Conservation (phyloP, 257 asterid species). For the Scutellaria minor region DNA sequence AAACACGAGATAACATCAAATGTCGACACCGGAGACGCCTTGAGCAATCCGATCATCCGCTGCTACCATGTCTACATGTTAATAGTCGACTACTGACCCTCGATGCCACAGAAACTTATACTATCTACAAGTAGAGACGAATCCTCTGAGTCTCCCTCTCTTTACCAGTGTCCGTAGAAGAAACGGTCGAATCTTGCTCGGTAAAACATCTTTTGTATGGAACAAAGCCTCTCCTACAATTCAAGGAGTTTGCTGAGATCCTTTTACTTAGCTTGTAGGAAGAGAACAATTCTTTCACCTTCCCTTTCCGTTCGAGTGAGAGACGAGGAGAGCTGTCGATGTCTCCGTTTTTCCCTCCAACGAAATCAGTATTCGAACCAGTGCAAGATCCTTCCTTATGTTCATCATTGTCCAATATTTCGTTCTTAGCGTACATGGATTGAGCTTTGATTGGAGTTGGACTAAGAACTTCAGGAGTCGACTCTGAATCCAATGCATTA, state of each 20-base stretch:
- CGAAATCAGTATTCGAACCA: constrained; percentile 51
- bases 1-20: constrained; percentile 11
- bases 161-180: constrained; percentile 41
- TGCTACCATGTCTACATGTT: constrained; percentile 28
- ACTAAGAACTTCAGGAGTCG: constrained; percentile 48
- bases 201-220: constrained; percentile 81
- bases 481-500: constrained; percentile 29
- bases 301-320: constrained; percentile 20
- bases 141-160: constrained; percentile 66
- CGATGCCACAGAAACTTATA: background rate
- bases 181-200: constrained; percentile 41
- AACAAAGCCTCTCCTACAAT: constrained; percentile 64
- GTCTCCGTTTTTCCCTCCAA: constrained; percentile 33
- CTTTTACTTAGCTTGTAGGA: constrained; percentile 44
- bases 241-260: constrained; percentile 38
- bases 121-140: constrained; percentile 59
- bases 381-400: constrained; percentile 56
- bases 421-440: constrained; percentile 29
- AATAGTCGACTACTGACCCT: constrained; percentile 16
- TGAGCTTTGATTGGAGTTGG: constrained; percentile 64
- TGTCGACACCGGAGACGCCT: constrained; percentile 3
- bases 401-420: constrained; percentile 34
- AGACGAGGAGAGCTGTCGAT: constrained; percentile 33
- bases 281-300: constrained; percentile 29
- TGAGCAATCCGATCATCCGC: constrained; percentile 16